Percentiles rank a stretch among this genome's conserved stretches.
phyloP scores from a whole-genome alignment of 768 basidiomycete species.

The Mycena filopes region DNA sequence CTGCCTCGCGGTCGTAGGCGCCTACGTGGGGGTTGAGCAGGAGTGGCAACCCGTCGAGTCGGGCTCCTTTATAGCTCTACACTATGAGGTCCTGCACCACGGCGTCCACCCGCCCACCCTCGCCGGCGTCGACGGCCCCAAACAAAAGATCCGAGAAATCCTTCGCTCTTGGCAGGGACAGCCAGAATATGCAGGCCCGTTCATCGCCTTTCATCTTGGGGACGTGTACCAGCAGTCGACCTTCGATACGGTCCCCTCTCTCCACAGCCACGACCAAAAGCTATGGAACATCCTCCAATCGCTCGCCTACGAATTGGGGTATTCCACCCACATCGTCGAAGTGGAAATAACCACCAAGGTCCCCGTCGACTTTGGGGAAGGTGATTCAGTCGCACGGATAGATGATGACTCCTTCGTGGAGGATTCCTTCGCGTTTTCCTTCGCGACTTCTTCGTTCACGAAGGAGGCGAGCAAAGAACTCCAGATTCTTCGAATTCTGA shows the following conservation, averaged over 20 bases:
- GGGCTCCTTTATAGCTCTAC: conserved; percentile 10
- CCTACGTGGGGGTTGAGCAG: conserved; percentile 18
- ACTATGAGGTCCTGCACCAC: conserved; percentile 16
- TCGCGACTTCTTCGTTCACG: not conserved
- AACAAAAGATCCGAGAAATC: not conserved
- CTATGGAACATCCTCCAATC: not conserved
- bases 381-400: not conserved
- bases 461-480: not conserved
- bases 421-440: not conserved
- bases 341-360: not conserved
- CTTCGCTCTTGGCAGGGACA: conserved; percentile 5
- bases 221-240: not conserved
- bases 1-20: conserved; percentile 2
- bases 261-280: not conserved
- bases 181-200: not conserved
- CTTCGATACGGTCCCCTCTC: not conserved
- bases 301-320: not conserved
- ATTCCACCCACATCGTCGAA: not conserved
- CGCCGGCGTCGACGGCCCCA: conserved; percentile 8
- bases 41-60: not conserved
- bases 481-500: not conserved
- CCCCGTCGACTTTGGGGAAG: not conserved
- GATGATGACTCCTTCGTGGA: not conserved
- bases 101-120: conserved; percentile 2
- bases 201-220: conserved; percentile 6